Percentiles rank a stretch among this genome's conserved stretches.
phyloP scores from a whole-genome alignment of 2,329 filamentous ascomycete genomes.

The Aspergillus pseudonomiae region DNA sequence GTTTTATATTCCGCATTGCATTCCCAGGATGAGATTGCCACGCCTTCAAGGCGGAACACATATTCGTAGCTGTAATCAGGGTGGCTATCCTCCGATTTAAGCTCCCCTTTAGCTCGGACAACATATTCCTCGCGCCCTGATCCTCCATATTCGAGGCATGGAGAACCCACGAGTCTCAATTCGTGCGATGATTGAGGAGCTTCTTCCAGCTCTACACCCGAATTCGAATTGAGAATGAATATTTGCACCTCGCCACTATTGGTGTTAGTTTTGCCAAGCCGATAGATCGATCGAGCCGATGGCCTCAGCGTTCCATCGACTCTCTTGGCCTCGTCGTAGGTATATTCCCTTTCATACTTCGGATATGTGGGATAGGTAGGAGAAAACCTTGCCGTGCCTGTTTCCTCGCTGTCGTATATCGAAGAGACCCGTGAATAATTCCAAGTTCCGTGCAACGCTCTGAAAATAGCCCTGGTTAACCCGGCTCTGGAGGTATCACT shows the following conservation, averaged over 20 bases:
- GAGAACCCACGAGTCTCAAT: constrained; percentile 9
- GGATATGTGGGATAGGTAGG: constrained; percentile 60
- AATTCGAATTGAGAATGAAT: background rate
- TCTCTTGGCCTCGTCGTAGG: constrained; percentile 29
- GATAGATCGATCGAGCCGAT: constrained; percentile 13
- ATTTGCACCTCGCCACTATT: constrained; percentile 1
- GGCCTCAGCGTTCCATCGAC: background rate
- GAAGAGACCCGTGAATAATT: constrained; percentile 53
- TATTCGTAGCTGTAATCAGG: constrained; percentile 17
- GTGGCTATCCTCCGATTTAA: background rate
- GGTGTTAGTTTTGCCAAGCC: constrained; percentile 6
- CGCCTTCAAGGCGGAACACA: constrained; percentile 31
- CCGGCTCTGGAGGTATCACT: background rate
- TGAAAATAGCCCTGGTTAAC: constrained; percentile 63
- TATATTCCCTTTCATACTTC: constrained; percentile 39
- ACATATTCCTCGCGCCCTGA: constrained; percentile 14
- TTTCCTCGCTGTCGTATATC: constrained; percentile 57
- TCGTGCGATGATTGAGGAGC: constrained; percentile 10
- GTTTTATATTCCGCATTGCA: constrained; percentile 1
- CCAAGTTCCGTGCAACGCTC: constrained; percentile 73
- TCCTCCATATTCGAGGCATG: background rate
- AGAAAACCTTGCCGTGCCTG: constrained; percentile 66
- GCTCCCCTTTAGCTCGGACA: constrained; percentile 14
- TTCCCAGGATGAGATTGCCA: constrained; percentile 31
- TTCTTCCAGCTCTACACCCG: constrained; percentile 3